Base-by-base conservation (phyloP, 2,329 filamentous ascomycete species). In the Fusarium sarcochroum region DNA sequence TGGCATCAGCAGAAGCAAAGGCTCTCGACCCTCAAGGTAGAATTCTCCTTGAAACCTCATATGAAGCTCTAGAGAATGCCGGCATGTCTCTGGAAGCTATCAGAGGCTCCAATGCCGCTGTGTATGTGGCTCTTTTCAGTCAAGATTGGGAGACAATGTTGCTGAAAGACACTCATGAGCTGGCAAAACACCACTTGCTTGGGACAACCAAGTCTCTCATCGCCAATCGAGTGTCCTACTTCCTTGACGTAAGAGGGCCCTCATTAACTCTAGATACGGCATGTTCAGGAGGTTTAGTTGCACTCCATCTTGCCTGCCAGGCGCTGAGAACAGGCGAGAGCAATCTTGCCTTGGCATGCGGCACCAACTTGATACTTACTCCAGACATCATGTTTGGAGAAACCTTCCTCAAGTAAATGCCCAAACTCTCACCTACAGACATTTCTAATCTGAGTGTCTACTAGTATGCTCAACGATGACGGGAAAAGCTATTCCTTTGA, bases 281-380 rank as follows among this genome's bases (percentile, higher is more conserved):
- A 0, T 82, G 80, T 59, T 81, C 80, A 0, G 78, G 78, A 0
- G 76, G 76, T 2, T 63, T 80, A 30, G 77, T 79, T 25, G 72
- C 73, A 3, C 9, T 74, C 13, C 66, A 73, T 30, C 62, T 69
- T 17, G 74, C 72, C 11, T 69, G 70, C 30, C 60, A 70, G 23
- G 76, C 80, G 49, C 72, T 87, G 46, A 76, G 80, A 30, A 68
- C 78, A 1, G 82, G 81, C 8, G 84, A 87, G 61, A 82, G 81
- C 0, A 78, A 73, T 18, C 74, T 79, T 50, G 83, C 85, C 1
- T 76, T 87, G 34, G 83, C 83, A 37, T 59, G 46, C 10, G 66
- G 58, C 13, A 61, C 56, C 7, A 52, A 67, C 52, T 23, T 69
- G 27, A 49, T 68, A 23, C 56, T 68, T n/a, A 58, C 56, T 5